Conservation (phyloP, 768 basidiomycete genomes). For the Trametes elegans region DNA sequence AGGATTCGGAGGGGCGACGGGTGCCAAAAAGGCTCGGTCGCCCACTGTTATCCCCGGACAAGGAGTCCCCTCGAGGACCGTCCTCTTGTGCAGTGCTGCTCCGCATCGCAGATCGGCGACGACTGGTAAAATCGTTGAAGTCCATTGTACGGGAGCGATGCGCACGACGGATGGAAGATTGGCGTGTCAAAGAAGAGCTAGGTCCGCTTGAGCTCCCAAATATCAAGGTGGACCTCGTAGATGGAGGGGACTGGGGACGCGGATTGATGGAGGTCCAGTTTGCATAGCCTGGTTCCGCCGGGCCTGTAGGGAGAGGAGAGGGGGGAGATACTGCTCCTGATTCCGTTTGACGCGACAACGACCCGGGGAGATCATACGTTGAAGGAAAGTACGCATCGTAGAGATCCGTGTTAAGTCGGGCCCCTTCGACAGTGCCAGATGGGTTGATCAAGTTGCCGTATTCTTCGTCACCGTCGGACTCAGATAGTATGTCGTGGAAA, state of each 20-base stretch:
- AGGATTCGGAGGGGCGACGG: conserved; percentile 5
- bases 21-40: neutral
- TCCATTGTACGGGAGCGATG: conserved; percentile 54
- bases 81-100: conserved; percentile 9
- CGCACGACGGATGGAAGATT: conserved; percentile 61
- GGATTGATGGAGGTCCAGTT: neutral
- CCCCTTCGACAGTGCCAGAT: conserved; percentile 45
- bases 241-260: conserved; percentile 5
- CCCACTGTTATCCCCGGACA: neutral
- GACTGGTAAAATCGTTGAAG: conserved; percentile 70
- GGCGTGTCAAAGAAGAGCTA: conserved; percentile 35
- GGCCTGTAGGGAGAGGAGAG: neutral
- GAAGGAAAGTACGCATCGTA: conserved; percentile 54
- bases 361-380: conserved; percentile 9
- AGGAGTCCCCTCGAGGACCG: conserved; percentile 4
- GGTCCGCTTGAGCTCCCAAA: conserved; percentile 1
- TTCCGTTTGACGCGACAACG: conserved; percentile 6
- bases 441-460: conserved; percentile 48
- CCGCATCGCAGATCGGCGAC: conserved; percentile 52
- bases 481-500: conserved; percentile 40
- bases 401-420: conserved; percentile 56
- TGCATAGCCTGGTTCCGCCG: neutral
- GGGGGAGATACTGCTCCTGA: neutral
- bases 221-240: neutral
- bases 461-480: conserved; percentile 59